These are phyloP conservation scores for Paramyrothecium roridum DNA, from an alignment of 2,329 filamentous ascomycete genomes.

Conservation along the genomic window DNA sequence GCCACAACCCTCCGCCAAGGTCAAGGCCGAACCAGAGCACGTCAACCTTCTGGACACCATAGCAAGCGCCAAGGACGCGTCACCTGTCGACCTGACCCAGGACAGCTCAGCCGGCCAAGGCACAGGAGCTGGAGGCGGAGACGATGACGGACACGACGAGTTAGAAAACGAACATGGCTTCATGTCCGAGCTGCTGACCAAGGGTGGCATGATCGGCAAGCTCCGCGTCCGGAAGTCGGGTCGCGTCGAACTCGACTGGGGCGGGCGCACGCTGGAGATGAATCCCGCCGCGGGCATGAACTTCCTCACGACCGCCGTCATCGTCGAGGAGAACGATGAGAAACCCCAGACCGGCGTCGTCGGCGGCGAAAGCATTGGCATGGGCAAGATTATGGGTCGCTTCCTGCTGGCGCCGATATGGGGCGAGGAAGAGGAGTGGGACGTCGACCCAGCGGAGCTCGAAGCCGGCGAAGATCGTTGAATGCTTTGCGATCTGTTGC, in stretches of 20 bases:
- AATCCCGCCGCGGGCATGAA: slow-evolving; percentile 48
- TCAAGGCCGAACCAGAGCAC: slow-evolving; percentile 41
- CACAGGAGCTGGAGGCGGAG: slow-evolving; percentile 24
- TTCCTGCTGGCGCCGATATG: slow-evolving; percentile 59
- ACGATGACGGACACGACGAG: slow-evolving; percentile 24
- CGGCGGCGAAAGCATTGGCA: slow-evolving; percentile 52
- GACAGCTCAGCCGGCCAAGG: slow-evolving; percentile 12
- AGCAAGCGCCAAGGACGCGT: slow-evolving; percentile 14
- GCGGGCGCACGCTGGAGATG: slow-evolving; percentile 53
- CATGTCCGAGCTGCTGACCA: slow-evolving; percentile 36
- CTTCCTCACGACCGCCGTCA: slow-evolving; percentile 57
- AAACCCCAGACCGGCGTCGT: slow-evolving; percentile 39
- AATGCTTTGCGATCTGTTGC: no score
- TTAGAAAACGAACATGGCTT: slow-evolving; percentile 28
- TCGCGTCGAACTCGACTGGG: slow-evolving; percentile 61
- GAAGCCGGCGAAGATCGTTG: background rate
- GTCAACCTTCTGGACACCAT: slow-evolving; percentile 32
- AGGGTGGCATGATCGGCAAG: slow-evolving; percentile 58
- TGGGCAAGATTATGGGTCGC: slow-evolving; percentile 62
- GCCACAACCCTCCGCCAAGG: slow-evolving; percentile 18
- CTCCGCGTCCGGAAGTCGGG: slow-evolving; percentile 60
- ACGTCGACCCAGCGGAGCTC: slow-evolving; percentile 34
- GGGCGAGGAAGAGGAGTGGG: slow-evolving; percentile 56
- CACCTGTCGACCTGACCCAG: slow-evolving; percentile 40
- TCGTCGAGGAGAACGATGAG: slow-evolving; percentile 56